phyloP scores from a whole-genome alignment of 2,329 filamentous ascomycete genomes.

The Colletotrichum trifolii region DNA sequence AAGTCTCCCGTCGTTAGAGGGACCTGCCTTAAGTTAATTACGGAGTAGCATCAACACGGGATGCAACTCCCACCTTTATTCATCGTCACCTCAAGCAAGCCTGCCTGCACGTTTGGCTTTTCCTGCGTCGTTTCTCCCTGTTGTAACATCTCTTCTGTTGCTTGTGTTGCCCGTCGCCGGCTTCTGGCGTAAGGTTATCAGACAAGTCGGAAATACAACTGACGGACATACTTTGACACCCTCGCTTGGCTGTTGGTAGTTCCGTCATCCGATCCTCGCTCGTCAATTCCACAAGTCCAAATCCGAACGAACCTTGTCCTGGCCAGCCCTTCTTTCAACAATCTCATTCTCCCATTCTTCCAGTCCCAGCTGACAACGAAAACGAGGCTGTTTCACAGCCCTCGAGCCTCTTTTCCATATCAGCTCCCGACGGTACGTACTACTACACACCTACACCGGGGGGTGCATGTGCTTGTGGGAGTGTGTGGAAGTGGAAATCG shows the following conservation, averaged over 20 bases:
- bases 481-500: too few relatives aligned
- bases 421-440: neutral
- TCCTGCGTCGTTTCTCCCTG: constrained; percentile 1
- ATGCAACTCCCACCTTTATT: constrained; percentile 4
- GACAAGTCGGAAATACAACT: constrained; percentile 19
- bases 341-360: neutral
- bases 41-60: constrained; percentile 5
- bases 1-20: too few relatives aligned
- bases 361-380: constrained; percentile 23
- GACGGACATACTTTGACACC: constrained; percentile 13
- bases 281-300: neutral
- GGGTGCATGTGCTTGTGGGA: too few relatives aligned
- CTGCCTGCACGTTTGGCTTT: constrained; percentile 24
- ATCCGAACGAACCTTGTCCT: neutral
- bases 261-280: constrained; percentile 24
- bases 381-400: constrained; percentile 32
- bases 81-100: neutral
- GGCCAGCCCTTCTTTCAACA: neutral
- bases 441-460: too few relatives aligned
- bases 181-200: neutral
- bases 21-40: too few relatives aligned
- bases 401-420: constrained; percentile 1
- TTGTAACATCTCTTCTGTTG: too few relatives aligned
- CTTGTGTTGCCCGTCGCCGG: too few relatives aligned
- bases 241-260: neutral